phyloP scores from a whole-genome alignment of 257 asterid species.

The Solanum chilense region DNA sequence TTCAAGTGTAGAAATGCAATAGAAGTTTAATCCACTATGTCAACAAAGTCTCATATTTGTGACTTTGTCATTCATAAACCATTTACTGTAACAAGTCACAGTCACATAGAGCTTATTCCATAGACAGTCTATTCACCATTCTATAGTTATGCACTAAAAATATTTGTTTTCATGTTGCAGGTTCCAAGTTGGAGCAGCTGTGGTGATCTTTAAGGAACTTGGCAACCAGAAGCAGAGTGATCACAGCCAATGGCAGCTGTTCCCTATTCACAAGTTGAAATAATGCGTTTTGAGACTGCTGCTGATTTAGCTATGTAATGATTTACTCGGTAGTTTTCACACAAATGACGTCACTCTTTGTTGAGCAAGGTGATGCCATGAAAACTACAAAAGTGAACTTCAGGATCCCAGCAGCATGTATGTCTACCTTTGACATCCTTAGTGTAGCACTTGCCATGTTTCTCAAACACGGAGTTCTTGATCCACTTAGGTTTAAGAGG shows the following conservation, averaged over 20 bases:
- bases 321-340: conserved; percentile 73
- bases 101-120: background rate
- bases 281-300: conserved; percentile 43
- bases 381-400: conserved; percentile 36
- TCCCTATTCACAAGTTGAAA: conserved; percentile 91
- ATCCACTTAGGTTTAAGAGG: conserved; percentile 41
- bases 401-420: conserved; percentile 78
- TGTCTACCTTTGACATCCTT: conserved; percentile 84
- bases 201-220: conserved; percentile 39
- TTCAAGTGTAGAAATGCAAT: background rate
- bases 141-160: background rate
- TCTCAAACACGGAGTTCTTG: conserved; percentile 51
- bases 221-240: conserved; percentile 28
- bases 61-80: background rate
- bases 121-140: background rate
- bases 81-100: background rate
- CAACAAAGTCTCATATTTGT: background rate
- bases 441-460: conserved; percentile 75
- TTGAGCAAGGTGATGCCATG: conserved; percentile 39
- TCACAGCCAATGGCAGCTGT: conserved; percentile 53
- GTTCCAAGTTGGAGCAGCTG: conserved; percentile 79
- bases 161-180: conserved; percentile 11
- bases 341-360: conserved; percentile 90
- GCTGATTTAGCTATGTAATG: conserved; percentile 63
- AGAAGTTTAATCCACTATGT: background rate